phyloP scores from a whole-genome alignment of 768 basidiomycete genomes.

The Basidioascus undulatus region DNA sequence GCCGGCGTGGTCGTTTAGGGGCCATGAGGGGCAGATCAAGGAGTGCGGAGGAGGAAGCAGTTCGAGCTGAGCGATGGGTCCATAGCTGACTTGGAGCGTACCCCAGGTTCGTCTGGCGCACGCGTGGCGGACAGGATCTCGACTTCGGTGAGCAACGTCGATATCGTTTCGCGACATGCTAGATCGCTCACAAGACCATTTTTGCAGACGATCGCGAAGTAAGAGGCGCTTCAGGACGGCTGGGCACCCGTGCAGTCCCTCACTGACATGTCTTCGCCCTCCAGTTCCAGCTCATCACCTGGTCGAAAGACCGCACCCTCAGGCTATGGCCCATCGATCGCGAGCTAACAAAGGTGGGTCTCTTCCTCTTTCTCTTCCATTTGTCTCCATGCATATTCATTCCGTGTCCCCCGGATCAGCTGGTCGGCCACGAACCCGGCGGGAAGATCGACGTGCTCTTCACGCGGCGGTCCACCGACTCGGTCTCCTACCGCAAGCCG shows the following conservation, averaged over 20 bases:
- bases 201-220: conserved; percentile 26
- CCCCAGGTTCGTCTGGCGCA: conserved; percentile 96
- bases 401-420: not conserved
- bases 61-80: too few species aligned
- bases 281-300: conserved; percentile 42
- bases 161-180: conserved; percentile 16
- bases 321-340: conserved; percentile 69
- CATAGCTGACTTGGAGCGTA: too few species aligned
- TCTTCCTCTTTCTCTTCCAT: not conserved
- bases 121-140: conserved; percentile 26
- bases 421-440: conserved; percentile 19
- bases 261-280: too few species aligned
- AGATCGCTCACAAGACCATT: not conserved
- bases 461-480: conserved; percentile 16
- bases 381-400: not conserved
- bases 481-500: conserved; percentile 17
- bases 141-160: conserved; percentile 22
- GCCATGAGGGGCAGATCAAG: conserved; percentile 39
- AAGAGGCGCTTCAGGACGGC: too few species aligned
- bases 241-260: too few species aligned
- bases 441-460: conserved; percentile 18
- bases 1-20: conserved; percentile 51
- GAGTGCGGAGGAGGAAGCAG: too few species aligned
- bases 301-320: conserved; percentile 76
- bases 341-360: conserved; percentile 38